Percentiles rank a stretch among this genome's conserved stretches.
Conservation (phyloP, 106 monocot species). For the Ottelia alismoides region DNA sequence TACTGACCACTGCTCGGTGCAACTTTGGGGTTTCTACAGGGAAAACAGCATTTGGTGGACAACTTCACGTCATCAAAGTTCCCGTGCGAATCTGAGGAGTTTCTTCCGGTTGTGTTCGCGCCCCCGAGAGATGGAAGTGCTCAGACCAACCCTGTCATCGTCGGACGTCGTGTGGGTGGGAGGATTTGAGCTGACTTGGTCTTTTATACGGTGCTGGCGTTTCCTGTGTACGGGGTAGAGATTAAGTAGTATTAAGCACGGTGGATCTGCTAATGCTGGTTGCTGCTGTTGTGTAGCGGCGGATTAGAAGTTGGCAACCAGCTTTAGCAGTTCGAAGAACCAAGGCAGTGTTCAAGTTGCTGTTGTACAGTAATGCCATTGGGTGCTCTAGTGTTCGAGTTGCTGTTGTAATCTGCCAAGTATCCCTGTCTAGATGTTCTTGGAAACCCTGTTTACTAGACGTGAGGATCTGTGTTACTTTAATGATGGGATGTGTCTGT, state of each 20-base stretch:
- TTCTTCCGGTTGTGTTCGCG: slow-evolving; percentile 25
- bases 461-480: too few species aligned
- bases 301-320: neutral
- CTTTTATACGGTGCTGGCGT: too few species aligned
- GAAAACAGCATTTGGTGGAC: slow-evolving; percentile 16
- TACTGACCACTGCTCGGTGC: slow-evolving; percentile 6
- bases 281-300: neutral
- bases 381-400: too few species aligned
- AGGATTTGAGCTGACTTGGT: too few species aligned
- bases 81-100: slow-evolving; percentile 25
- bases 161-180: neutral
- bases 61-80: slow-evolving; percentile 28
- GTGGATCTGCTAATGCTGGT: neutral
- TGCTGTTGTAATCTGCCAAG: too few species aligned
- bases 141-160: neutral
- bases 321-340: neutral
- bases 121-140: slow-evolving; percentile 17
- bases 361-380: too few species aligned
- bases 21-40: slow-evolving; percentile 8
- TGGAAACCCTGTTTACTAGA: too few species aligned
- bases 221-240: neutral
- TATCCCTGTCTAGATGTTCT: too few species aligned
- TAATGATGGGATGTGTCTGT: too few species aligned
- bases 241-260: neutral
- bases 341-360: too few species aligned